A percentile compares a stretch with the other conserved stretches of the same genome.
These are phyloP conservation scores for Gnomoniopsis smithogilvyi DNA, from an alignment of 2,329 filamentous ascomycete genomes.

Conservation along the genomic window DNA sequence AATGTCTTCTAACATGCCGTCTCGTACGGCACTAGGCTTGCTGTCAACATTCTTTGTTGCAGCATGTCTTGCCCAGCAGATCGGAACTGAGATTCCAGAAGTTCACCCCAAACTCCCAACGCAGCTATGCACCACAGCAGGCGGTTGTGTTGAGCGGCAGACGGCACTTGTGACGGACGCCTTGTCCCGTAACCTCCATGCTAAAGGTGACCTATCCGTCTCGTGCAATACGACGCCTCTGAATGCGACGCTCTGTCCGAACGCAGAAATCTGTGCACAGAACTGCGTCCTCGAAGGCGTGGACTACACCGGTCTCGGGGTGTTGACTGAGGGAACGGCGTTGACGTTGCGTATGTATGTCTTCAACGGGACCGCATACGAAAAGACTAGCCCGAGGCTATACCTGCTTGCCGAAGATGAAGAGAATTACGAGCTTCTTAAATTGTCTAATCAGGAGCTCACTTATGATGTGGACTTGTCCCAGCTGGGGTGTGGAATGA, in stretches of 20 bases:
- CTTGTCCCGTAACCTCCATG: conserved; percentile 22
- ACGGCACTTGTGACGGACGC: conserved; percentile 24
- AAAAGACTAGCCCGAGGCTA: conserved; percentile 37
- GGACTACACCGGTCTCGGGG: conserved; percentile 35
- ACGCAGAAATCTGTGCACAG: conserved; percentile 39
- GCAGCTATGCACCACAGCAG: conserved; percentile 22
- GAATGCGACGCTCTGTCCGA: conserved; percentile 33
- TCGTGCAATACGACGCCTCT: conserved; percentile 17
- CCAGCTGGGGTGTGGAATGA: conserved; percentile 59
- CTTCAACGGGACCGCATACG: conserved; percentile 16
- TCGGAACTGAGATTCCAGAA: conserved; percentile 23
- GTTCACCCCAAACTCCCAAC: conserved; percentile 24
- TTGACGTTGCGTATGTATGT: conserved; percentile 25
- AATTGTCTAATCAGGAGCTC: conserved; percentile 56
- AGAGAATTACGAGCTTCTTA: conserved; percentile 54
- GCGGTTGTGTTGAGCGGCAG: conserved; percentile 21
- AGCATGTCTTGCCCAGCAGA: conserved; percentile 19
- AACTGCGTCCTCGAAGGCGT: conserved; percentile 51
- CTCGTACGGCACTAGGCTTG: neutral
- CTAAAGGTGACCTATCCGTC: conserved; percentile 15
- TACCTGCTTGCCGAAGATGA: conserved; percentile 54
- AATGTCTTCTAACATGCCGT: neutral
- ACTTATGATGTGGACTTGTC: conserved; percentile 64
- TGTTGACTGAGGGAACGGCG: conserved; percentile 20
- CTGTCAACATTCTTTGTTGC: neutral